Evolutionary conservation across 306 rosid genomes (phyloP).

Genomic region (Cucumis sativus): DNA sequence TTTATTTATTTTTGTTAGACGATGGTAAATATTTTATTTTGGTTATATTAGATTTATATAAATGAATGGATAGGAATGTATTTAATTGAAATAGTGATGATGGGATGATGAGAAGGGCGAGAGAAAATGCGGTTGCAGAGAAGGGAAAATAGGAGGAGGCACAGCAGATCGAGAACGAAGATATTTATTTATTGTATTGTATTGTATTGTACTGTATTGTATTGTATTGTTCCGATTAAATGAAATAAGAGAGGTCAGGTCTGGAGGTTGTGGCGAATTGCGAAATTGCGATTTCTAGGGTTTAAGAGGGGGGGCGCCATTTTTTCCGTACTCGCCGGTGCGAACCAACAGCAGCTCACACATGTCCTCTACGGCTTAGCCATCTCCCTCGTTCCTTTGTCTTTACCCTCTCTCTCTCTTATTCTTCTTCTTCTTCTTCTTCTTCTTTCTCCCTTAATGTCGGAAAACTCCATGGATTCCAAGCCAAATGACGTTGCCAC

Average conservation of each 20-base stretch:
- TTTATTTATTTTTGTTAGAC: too few relatives aligned
- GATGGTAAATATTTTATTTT: too few relatives aligned
- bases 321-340: background rate
- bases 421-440: background rate
- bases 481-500: constrained; percentile 27
- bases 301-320: background rate
- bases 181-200: background rate
- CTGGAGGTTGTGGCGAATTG: background rate
- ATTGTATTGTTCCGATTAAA: background rate
- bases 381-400: background rate
- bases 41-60: too few relatives aligned
- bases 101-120: too few relatives aligned
- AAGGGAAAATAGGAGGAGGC: background rate
- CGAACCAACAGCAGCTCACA: background rate
- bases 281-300: background rate
- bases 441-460: background rate
- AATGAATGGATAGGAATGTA: too few relatives aligned
- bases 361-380: constrained; percentile 5
- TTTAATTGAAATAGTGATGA: too few relatives aligned
- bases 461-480: constrained; percentile 47
- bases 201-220: too few relatives aligned
- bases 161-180: background rate
- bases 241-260: background rate
- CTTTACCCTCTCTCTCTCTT: background rate
- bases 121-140: background rate